These are phyloP conservation scores for Botrytis aclada DNA, from an alignment of 2,329 filamentous ascomycete species.

Conservation along the genomic window DNA sequence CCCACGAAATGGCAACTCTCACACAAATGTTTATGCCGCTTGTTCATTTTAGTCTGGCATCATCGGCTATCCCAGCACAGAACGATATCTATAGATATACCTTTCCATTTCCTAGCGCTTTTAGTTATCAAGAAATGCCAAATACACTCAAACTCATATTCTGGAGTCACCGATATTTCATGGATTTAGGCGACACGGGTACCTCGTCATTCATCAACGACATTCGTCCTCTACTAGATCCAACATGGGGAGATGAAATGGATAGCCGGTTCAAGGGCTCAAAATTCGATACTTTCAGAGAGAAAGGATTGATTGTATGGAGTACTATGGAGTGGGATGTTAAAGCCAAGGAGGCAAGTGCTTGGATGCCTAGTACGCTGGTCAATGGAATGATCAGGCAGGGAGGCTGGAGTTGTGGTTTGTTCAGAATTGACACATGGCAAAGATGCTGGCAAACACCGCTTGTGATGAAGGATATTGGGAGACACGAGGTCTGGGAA, in stretches of 20 bases:
- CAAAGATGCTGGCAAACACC: not conserved
- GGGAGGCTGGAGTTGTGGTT: not conserved
- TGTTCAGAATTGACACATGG: conserved; percentile 9
- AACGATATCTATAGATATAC: conserved; percentile 2
- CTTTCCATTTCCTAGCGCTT: not conserved
- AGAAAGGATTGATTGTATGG: conserved; percentile 4
- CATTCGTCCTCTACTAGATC: not conserved
- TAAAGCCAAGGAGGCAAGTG: not conserved
- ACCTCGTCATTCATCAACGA: not conserved
- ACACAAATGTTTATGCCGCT: conserved; percentile 21
- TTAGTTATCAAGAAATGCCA: not conserved
- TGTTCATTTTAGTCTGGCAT: conserved; percentile 16
- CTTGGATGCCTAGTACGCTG: not conserved
- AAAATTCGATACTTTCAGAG: not conserved
- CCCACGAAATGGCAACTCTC: conserved; percentile 19
- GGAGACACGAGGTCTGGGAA: not conserved
- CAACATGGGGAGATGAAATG: conserved; percentile 12
- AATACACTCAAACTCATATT: not conserved
- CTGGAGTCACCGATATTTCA: not conserved
- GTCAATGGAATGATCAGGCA: not conserved
- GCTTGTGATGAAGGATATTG: not conserved
- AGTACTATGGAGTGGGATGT: not conserved
- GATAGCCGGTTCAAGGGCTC: not conserved
- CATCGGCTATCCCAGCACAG: not conserved
- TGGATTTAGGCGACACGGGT: not conserved